Conservation (phyloP, 179 eudicot species). For the Corrigiola litoralis region DNA sequence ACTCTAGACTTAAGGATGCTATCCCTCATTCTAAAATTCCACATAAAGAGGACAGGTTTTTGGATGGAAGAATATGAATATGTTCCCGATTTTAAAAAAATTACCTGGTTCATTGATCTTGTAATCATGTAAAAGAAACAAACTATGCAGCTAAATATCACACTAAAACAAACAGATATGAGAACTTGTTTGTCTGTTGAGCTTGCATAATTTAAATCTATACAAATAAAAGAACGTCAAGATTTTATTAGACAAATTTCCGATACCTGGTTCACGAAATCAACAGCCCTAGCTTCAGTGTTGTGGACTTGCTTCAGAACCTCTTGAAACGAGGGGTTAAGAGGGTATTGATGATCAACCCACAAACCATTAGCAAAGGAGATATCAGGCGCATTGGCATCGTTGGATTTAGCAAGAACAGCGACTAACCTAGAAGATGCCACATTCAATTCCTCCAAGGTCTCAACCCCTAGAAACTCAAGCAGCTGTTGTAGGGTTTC, state of each 20-base stretch:
- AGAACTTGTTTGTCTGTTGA: too few relatives aligned
- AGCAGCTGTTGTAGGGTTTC: background rate
- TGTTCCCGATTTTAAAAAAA: too few relatives aligned
- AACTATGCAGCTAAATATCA: too few relatives aligned
- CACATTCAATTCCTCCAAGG: background rate
- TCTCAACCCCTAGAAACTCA: background rate
- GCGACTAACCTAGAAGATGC: background rate
- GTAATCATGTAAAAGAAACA: too few relatives aligned
- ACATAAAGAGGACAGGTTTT: too few relatives aligned
- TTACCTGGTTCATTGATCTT: too few relatives aligned
- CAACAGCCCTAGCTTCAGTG: slow-evolving; percentile 1
- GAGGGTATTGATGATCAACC: background rate
- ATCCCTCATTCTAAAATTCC: too few relatives aligned
- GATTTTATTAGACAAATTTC: background rate
- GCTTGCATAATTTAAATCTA: background rate
- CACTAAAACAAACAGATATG: too few relatives aligned
- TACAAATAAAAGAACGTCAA: background rate
- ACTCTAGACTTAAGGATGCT: too few relatives aligned
- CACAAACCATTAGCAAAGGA: background rate
- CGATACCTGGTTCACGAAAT: slow-evolving; percentile 5
- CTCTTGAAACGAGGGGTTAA: background rate
- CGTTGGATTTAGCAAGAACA: background rate
- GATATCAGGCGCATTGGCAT: background rate
- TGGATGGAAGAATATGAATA: too few relatives aligned
- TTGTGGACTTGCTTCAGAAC: background rate